These are phyloP conservation scores for Hyaloraphidium curvatum DNA, from an alignment of 192 early-diverging fungal species.

Conservation along the genomic window DNA sequence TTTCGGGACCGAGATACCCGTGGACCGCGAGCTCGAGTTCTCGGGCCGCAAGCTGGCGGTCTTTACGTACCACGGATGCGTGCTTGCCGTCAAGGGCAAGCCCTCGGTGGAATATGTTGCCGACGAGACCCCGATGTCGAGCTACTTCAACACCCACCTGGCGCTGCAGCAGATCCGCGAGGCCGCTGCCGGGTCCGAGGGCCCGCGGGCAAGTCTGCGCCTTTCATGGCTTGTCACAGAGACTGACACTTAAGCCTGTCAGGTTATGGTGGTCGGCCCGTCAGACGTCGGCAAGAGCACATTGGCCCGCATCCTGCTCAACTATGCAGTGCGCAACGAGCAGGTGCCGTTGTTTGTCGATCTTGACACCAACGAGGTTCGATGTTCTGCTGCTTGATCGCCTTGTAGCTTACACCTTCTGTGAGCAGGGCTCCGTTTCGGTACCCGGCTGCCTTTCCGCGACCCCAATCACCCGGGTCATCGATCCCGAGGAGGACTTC, in stretches of 20 bases:
- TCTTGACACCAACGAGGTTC: slow-evolving; percentile 60
- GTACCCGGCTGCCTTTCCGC: slow-evolving; percentile 66
- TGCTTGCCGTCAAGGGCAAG: slow-evolving; percentile 31
- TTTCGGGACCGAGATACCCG: slow-evolving; percentile 84
- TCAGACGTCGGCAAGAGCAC: slow-evolving; percentile 86
- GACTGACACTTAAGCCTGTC: not conserved
- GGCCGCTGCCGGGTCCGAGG: slow-evolving; percentile 14
- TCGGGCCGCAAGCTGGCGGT: slow-evolving; percentile 68
- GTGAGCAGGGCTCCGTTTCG: slow-evolving; percentile 43
- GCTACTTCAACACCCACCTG: slow-evolving; percentile 72
- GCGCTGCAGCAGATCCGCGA: slow-evolving; percentile 60
- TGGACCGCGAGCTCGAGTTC: slow-evolving; percentile 61
- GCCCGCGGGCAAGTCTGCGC: not conserved
- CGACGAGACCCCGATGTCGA: slow-evolving; percentile 89
- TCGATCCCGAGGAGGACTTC: slow-evolving; percentile 75
- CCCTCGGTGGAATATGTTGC: slow-evolving; percentile 71
- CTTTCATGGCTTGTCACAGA: not conserved
- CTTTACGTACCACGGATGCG: slow-evolving; percentile 85
- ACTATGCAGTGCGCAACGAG: slow-evolving; percentile 61
- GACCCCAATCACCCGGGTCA: slow-evolving; percentile 44
- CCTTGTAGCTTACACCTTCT: slow-evolving; percentile 1
- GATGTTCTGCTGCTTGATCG: not conserved
- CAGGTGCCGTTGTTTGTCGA: slow-evolving; percentile 63
- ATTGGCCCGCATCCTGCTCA: slow-evolving; percentile 63
- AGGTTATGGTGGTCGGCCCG: slow-evolving; percentile 62